Conservation (phyloP, 129 eudicot genomes). For the Flaveria bidentis region DNA sequence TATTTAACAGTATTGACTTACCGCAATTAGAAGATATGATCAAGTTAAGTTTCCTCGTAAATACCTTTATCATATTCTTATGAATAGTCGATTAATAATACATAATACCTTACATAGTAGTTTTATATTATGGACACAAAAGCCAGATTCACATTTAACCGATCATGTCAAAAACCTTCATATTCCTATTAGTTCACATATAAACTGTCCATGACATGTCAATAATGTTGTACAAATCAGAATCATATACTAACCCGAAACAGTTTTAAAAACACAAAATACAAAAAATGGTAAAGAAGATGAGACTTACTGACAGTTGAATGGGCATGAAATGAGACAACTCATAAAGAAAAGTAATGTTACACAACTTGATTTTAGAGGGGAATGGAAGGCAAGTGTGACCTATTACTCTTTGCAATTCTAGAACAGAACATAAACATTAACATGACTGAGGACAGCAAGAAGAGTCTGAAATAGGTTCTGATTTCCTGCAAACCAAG, state of each 20-base stretch:
- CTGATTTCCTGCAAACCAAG: conserved; percentile 90
- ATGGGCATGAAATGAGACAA: conserved; percentile 29
- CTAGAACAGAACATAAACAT: conserved; percentile 97
- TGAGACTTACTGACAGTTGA: conserved; percentile 16
- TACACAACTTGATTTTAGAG: conserved; percentile 33
- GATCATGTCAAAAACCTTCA: conserved; percentile 10
- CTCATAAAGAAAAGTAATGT: conserved; percentile 25
- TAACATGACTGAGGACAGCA: conserved; percentile 83
- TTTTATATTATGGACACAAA: background rate
- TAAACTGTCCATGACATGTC: conserved; percentile 20
- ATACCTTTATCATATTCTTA: no score
- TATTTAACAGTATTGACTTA: no score
- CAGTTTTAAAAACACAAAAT: background rate
- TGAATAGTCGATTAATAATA: no score
- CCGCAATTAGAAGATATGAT: no score
- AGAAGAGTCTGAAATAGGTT: conserved; percentile 86
- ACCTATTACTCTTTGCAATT: conserved; percentile 84
- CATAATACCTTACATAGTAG: no score
- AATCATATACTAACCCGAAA: conserved; percentile 36
- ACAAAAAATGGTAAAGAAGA: conserved; percentile 20
- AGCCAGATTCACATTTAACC: background rate
- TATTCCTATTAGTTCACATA: conserved; percentile 33
- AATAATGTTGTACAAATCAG: conserved; percentile 30
- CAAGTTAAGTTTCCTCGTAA: no score
- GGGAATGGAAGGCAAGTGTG: conserved; percentile 63